Evolutionary conservation across 805 yeast species (phyloP).

Genomic region (Saccharomycopsis oosterbeekiorum): DNA sequence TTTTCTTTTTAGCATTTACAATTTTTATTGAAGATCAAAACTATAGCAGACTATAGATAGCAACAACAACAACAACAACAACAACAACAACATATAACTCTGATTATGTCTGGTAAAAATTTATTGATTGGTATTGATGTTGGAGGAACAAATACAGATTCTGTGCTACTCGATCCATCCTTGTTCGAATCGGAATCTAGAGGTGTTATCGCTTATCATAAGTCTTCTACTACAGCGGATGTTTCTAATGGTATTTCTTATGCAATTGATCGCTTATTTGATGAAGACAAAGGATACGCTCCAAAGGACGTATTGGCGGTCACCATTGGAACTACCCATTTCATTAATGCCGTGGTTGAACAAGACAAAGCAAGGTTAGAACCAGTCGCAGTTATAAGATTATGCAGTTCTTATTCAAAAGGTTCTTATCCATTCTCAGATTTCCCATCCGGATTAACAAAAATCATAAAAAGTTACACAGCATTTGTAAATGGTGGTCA

Average conservation of each 20-base stretch:
- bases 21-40: no score
- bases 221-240: slow-evolving; percentile 35
- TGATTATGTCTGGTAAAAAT: not conserved
- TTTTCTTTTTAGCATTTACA: not conserved
- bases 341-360: slow-evolving; percentile 41
- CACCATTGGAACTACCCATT: slow-evolving; percentile 45
- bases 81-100: not conserved
- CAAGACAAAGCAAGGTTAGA: slow-evolving; percentile 34
- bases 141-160: slow-evolving; percentile 44
- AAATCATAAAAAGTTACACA: slow-evolving; percentile 29
- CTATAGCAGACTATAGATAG: no score
- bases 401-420: slow-evolving; percentile 35
- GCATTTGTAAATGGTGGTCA: slow-evolving; percentile 33
- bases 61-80: not conserved
- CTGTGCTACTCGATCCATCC: slow-evolving; percentile 34
- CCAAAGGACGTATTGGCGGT: slow-evolving; percentile 31
- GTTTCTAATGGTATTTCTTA: slow-evolving; percentile 34
- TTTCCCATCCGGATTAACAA: slow-evolving; percentile 32
- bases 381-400: slow-evolving; percentile 36
- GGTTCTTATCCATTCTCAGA: slow-evolving; percentile 34
- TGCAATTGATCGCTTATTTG: slow-evolving; percentile 30
- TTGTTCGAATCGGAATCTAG: slow-evolving; percentile 20
- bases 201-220: slow-evolving; percentile 34
- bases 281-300: slow-evolving; percentile 19
- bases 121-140: slow-evolving; percentile 37